Conservation (phyloP, 257 asterid genomes). For the Scutellaria baicalensis region DNA sequence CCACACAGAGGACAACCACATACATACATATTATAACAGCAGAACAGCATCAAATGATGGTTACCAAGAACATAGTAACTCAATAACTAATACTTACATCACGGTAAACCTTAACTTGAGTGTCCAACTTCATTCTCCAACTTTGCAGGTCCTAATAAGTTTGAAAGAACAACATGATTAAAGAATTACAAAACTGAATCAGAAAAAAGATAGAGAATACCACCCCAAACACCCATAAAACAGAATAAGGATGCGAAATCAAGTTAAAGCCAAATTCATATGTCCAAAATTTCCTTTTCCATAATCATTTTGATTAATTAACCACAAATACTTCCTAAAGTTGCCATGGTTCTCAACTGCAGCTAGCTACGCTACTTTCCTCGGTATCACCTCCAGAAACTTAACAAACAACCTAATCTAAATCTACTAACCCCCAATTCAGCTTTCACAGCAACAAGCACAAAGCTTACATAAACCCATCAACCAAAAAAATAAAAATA, state of each 20-base stretch:
- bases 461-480: background rate
- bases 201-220: background rate
- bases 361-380: background rate
- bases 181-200: background rate
- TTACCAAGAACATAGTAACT: background rate
- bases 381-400: background rate
- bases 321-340: background rate
- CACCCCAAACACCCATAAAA: background rate
- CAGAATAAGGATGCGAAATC: background rate
- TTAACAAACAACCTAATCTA: background rate
- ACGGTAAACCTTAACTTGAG: conserved; percentile 76
- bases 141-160: conserved; percentile 64
- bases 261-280: background rate
- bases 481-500: background rate
- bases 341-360: background rate
- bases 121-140: conserved; percentile 83
- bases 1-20: background rate
- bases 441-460: background rate
- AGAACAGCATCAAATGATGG: background rate
- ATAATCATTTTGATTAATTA: background rate
- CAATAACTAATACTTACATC: conserved; percentile 41
- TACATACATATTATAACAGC: background rate
- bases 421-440: background rate
- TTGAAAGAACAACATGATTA: background rate
- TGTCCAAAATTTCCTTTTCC: background rate